phyloP scores from a whole-genome alignment of 441 rosid genomes.

The Eruca vesicaria region DNA sequence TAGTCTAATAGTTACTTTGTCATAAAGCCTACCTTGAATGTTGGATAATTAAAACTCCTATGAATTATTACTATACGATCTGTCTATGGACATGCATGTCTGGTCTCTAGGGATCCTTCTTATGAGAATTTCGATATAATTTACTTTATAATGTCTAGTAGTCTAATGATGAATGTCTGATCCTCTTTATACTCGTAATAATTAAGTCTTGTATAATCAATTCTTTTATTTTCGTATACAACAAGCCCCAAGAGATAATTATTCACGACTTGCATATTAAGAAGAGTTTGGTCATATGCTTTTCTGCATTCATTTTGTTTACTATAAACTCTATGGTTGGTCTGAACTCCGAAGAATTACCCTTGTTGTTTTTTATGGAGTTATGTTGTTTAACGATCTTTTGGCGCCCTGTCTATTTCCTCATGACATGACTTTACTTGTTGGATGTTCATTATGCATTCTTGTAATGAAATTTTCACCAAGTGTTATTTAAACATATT shows the following conservation, averaged over 20 bases:
- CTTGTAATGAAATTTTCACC: no score
- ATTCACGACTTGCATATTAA: neutral
- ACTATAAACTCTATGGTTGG: no score
- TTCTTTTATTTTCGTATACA: neutral
- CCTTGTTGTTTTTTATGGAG: no score
- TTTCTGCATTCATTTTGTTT: no score
- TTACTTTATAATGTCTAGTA: slow-evolving; percentile 25
- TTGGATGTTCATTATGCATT: no score
- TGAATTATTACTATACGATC: slow-evolving; percentile 26
- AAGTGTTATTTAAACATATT: no score
- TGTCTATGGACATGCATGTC: slow-evolving; percentile 41
- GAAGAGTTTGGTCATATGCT: neutral
- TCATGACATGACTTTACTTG: no score
- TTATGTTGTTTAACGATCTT: no score
- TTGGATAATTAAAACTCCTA: slow-evolving; percentile 32
- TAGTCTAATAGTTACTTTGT: slow-evolving; percentile 7
- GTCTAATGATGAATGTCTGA: slow-evolving; percentile 31
- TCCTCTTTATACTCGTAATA: slow-evolving; percentile 11
- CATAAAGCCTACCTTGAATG: slow-evolving; percentile 31
- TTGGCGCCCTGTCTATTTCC: no score
- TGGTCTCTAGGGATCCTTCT: slow-evolving; percentile 38
- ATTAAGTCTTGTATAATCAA: neutral
- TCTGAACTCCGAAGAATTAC: no score
- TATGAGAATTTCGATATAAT: slow-evolving; percentile 20
- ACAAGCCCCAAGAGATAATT: neutral